Base-by-base conservation (phyloP, 164 flowering plant genomes). In the Vitis riparia region DNA sequence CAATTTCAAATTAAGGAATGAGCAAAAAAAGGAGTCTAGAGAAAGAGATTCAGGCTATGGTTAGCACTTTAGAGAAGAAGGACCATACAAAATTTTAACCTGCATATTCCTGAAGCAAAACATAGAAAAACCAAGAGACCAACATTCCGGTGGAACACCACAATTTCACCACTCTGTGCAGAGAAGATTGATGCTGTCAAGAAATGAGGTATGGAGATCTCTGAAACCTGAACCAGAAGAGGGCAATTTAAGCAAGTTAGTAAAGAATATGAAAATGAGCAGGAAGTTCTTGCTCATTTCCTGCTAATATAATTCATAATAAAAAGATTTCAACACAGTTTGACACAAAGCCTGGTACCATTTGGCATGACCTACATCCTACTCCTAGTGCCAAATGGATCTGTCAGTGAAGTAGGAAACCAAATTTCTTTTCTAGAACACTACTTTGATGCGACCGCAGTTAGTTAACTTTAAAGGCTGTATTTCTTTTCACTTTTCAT, bases 101-200 rank as follows among this genome's bases (percentile, higher is more conserved):
- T 93, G 97, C 87, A 88, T 68, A 93, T 89, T 82, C 92, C 98
- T 3, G 95, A 83, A 73, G 81, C 62, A 61, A 86, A 55, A 69
- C 91, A 93, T 50, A 91, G 73, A 14, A 84, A 15, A 75, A 85
- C 69, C 88, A 93, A 74, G 55, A 89, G 78, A 53, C 74, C 80
- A 64, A 90, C 87, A 78, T 91, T 93, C 63, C 82, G 67, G 51
- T 76, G 83, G 68, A 93, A 93, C 65, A 88, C 86, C 32, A 75
- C 52, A 16, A 84, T 70, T 49, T 87, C 78, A 29, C 86, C 82
- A 79, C 86, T 84, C 73, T 93, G 92, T 17, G 97, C 98, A 5
- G 98, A 71, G 69, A 93, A 93, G 30, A 93, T 89, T 8, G 98
- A 87, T 14, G 96, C 98, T 55, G 97, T 86, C 81, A 93, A 77